Percentiles rank a stretch among this genome's conserved stretches.
Conservation (phyloP, 2,329 filamentous ascomycete genomes). For the Elsinoe necatrix region DNA sequence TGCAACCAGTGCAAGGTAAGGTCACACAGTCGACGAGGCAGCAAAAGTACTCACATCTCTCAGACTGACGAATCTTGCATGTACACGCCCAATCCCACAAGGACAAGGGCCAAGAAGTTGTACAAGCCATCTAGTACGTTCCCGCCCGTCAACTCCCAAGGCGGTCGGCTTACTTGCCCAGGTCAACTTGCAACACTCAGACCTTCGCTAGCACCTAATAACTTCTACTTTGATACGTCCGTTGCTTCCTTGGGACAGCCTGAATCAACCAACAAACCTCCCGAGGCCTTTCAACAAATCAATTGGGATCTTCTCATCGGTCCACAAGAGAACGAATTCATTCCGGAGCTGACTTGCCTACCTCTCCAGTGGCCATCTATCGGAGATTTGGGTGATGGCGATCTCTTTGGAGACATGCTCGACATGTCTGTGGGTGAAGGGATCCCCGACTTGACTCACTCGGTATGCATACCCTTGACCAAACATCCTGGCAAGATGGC, state of each 20-base stretch:
- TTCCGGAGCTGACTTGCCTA: neutral
- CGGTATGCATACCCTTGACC: neutral
- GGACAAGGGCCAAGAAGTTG: neutral
- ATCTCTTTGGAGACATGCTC: neutral
- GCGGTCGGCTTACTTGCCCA: neutral
- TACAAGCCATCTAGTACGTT: neutral
- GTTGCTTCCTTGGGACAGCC: neutral
- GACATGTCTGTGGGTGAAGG: neutral
- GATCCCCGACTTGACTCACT: neutral
- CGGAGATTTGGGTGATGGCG: neutral
- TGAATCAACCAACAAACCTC: neutral
- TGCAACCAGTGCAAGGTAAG: conserved; percentile 9
- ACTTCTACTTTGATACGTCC: conserved; percentile 2
- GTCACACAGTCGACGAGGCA: neutral
- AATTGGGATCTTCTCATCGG: neutral
- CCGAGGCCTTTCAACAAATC: neutral
- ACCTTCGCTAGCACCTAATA: neutral
- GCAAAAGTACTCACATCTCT: neutral
- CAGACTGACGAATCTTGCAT: conserved; percentile 6
- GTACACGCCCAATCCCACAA: neutral
- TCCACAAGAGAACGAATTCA: neutral
- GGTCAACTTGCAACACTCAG: neutral
- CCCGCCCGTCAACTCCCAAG: too few relatives aligned
- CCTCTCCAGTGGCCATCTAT: neutral
- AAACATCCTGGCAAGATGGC: neutral